A percentile compares a stretch with the other conserved stretches of the same genome.
phyloP scores from a whole-genome alignment of 805 yeast genomes.

The Candida fluviatilis region DNA sequence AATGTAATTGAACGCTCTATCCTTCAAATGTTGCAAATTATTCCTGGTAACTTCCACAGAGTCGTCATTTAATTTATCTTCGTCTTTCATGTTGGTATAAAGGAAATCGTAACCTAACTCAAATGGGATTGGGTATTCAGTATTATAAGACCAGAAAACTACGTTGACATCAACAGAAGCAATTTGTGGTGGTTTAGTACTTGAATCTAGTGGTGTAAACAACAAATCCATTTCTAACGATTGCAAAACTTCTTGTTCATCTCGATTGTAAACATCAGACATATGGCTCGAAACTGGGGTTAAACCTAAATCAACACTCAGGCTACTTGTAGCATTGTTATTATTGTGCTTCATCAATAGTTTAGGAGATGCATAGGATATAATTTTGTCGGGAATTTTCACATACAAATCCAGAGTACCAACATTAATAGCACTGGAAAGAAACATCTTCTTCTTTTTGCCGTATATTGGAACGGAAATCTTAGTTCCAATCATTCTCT shows the following conservation, averaged over 20 bases:
- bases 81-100: constrained; percentile 24
- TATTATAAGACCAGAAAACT: constrained; percentile 37
- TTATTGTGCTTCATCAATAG: constrained; percentile 34
- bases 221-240: constrained; percentile 23
- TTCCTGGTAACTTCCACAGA: constrained; percentile 28
- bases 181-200: constrained; percentile 30
- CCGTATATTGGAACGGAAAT: constrained; percentile 21
- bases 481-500: constrained; percentile 26
- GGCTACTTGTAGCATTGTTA: constrained; percentile 1
- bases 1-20: constrained; percentile 28
- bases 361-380: constrained; percentile 35
- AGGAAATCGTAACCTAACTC: constrained; percentile 39
- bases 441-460: constrained; percentile 33
- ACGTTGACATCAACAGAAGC: constrained; percentile 31
- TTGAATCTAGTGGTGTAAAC: constrained; percentile 21
- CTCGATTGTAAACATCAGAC: constrained; percentile 28
- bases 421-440: constrained; percentile 27
- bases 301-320: background rate
- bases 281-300: constrained; percentile 12
- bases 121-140: constrained; percentile 39
- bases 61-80: constrained; percentile 16
- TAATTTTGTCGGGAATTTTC: constrained; percentile 28
- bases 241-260: constrained; percentile 16
- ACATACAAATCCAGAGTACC: constrained; percentile 33
- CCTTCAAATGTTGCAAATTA: constrained; percentile 33